Evolutionary conservation across 768 basidiomycete species (phyloP), one percentile per base, ranked within the genome.

Genomic region (Imleria badia): DNA sequence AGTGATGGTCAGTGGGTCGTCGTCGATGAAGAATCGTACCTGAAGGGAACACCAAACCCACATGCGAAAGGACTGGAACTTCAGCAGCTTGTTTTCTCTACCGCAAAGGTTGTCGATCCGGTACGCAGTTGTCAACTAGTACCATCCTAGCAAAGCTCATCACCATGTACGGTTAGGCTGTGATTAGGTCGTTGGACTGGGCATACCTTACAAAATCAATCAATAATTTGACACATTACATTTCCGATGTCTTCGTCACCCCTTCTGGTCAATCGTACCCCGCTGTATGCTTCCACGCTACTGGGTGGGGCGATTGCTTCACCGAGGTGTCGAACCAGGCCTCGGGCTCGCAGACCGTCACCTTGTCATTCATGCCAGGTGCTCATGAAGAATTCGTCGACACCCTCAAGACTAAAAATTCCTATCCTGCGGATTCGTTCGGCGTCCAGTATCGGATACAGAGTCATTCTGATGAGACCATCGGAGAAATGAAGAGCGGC

Each of bases 401-500:
- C 9, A 71, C 81, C 12, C 60, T 79, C 31, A 66, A 65, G 54
- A 67, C 67, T 15, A 59, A 68, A 34, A 45, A 61, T 17, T 43
- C 46, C 10, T 67, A 76, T 50, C 54, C 66, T 19, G 60, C 64
- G 9, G 78, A 79, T 56, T 72, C 69, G 31, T 61, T 67, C 11
- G 76, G 76, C 12, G 70, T 84, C 36, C 74, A 77, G 45, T 84
- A 82, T 64, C 76, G 79, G 45, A 72, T 81, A 26, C 83, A 85
- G 54, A 71, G 66, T 58, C 72, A 53, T 26, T 74, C 75, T 58
- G 75, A 69, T 52, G 79, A 64, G 62, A 73, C 81, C 11, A 83
- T 91, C 46, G 82, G 80, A 17, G 83, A 88, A 56, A 89, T 92
- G 83, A 83, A 82, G 69, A 87, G 85, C 52, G 83, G 87, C 38